Percentiles rank a stretch among this genome's conserved stretches.
Conservation (phyloP, 139 green algal genomes). For the Micractinium sp. region DNA sequence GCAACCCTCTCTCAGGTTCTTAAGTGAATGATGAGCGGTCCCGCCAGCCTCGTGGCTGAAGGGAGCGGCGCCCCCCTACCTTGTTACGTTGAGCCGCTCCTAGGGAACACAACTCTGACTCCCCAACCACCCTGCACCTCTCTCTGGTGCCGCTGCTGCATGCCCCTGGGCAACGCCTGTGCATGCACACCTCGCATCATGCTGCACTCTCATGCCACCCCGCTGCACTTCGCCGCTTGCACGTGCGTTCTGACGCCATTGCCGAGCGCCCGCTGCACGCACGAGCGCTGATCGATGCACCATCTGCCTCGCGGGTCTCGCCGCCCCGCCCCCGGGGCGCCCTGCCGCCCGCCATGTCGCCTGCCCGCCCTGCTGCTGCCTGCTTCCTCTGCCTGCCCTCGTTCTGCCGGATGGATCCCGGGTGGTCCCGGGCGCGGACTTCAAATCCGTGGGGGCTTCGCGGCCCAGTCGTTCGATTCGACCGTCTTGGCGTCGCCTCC, state of each 20-base stretch:
- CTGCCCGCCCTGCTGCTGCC: neutral
- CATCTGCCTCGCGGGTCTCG: neutral
- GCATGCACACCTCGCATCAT: neutral
- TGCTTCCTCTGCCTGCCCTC: neutral
- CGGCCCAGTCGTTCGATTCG: constrained; percentile 85
- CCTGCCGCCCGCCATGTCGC: neutral
- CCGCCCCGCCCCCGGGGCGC: no score
- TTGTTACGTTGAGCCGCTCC: constrained; percentile 47
- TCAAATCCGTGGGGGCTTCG: constrained; percentile 84
- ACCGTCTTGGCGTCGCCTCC: constrained; percentile 68
- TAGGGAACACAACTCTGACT: constrained; percentile 47
- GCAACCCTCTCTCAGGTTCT: constrained; percentile 22
- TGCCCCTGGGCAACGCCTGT: neutral
- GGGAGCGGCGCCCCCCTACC: constrained; percentile 30
- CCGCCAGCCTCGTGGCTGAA: constrained; percentile 24
- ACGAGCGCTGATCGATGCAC: neutral
- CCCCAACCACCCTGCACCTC: neutral
- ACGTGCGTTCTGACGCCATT: neutral
- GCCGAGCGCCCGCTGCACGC: neutral
- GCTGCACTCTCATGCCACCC: neutral
- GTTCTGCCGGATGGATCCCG: constrained; percentile 17
- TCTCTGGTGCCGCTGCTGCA: neutral
- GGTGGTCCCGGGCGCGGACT: constrained; percentile 78
- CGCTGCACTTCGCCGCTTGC: neutral
- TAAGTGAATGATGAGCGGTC: constrained; percentile 47